Conservation (phyloP, 495 filamentous ascomycete species). For the Talaromyces adpressus region DNA sequence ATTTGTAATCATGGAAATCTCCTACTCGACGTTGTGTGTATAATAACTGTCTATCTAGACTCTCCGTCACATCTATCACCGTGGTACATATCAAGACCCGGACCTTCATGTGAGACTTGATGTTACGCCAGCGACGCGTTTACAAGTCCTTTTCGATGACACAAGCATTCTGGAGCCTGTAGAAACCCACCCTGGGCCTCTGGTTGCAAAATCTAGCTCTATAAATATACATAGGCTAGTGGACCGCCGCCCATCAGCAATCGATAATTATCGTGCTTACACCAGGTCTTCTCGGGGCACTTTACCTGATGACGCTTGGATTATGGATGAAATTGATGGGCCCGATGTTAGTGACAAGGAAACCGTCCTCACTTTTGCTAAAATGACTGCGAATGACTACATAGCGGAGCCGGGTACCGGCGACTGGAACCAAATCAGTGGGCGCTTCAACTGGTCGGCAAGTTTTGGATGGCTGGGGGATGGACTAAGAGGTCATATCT, state of each 20-base stretch:
- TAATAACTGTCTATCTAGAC: slow-evolving; percentile 37
- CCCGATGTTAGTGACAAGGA: slow-evolving; percentile 83
- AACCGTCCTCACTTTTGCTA: slow-evolving; percentile 75
- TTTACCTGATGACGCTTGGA: slow-evolving; percentile 68
- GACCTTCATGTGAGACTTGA: slow-evolving; percentile 71
- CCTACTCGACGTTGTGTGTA: slow-evolving; percentile 7
- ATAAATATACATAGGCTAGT: slow-evolving; percentile 70
- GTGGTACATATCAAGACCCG: slow-evolving; percentile 69
- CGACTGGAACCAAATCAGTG: slow-evolving; percentile 79
- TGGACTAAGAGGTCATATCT: slow-evolving; percentile 88
- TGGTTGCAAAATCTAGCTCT: slow-evolving; percentile 18
- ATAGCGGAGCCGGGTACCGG: slow-evolving; percentile 60
- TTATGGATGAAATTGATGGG: slow-evolving; percentile 65
- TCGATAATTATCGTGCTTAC: slow-evolving; percentile 67
- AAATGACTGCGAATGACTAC: slow-evolving; percentile 86
- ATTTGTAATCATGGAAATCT: background rate
- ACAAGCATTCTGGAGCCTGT: slow-evolving; percentile 35
- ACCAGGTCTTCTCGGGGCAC: slow-evolving; percentile 56
- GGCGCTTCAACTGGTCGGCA: slow-evolving; percentile 71
- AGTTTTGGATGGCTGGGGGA: slow-evolving; percentile 91
- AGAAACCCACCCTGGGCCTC: slow-evolving; percentile 45
- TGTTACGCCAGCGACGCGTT: slow-evolving; percentile 52
- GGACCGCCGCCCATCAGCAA: slow-evolving; percentile 65
- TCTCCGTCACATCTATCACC: slow-evolving; percentile 85
- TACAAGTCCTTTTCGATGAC: slow-evolving; percentile 62